Conservation (phyloP, 2,329 filamentous ascomycete genomes). For the Scolecobasidium constrictum region DNA sequence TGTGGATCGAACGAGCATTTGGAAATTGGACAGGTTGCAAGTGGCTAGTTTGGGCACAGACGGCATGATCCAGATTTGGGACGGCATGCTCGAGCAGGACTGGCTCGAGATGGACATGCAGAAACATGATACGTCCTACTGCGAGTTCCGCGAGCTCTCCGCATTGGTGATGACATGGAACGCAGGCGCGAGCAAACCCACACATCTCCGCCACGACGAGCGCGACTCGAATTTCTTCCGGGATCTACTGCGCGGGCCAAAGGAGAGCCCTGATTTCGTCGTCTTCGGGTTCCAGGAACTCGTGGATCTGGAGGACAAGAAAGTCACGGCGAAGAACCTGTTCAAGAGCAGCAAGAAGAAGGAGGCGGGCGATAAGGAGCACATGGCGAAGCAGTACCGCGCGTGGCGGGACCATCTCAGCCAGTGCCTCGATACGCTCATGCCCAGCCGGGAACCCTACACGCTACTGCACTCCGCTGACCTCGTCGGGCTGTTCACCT, state of each 20-base stretch:
- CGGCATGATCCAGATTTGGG: constrained; percentile 76
- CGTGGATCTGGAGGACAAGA: constrained; percentile 97
- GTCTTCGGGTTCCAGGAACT: constrained; percentile 97
- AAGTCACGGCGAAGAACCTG: constrained; percentile 89
- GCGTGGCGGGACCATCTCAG: constrained; percentile 90
- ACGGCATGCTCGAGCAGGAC: constrained; percentile 85
- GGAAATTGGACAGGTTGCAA: constrained; percentile 73
- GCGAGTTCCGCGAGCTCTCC: constrained; percentile 71
- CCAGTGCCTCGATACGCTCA: constrained; percentile 70
- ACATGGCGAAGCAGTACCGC: constrained; percentile 95
- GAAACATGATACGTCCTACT: constrained; percentile 68
- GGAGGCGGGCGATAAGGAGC: constrained; percentile 71
- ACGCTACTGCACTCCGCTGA: constrained; percentile 79
- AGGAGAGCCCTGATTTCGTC: constrained; percentile 74
- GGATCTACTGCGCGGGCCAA: constrained; percentile 58
- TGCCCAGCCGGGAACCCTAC: constrained; percentile 68
- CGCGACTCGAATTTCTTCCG: constrained; percentile 69
- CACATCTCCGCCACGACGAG: constrained; percentile 59
- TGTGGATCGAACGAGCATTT: constrained; percentile 71
- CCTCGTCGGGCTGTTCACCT: constrained; percentile 90
- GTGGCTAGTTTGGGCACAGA: constrained; percentile 82
- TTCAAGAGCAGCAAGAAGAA: constrained; percentile 70
- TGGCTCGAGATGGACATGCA: constrained; percentile 90
- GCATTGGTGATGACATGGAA: constrained; percentile 91
- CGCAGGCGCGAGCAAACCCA: constrained; percentile 88